Evolutionary conservation across 2,329 filamentous ascomycete species (phyloP).

Genomic region (Cadophora luteo-olivacea): DNA sequence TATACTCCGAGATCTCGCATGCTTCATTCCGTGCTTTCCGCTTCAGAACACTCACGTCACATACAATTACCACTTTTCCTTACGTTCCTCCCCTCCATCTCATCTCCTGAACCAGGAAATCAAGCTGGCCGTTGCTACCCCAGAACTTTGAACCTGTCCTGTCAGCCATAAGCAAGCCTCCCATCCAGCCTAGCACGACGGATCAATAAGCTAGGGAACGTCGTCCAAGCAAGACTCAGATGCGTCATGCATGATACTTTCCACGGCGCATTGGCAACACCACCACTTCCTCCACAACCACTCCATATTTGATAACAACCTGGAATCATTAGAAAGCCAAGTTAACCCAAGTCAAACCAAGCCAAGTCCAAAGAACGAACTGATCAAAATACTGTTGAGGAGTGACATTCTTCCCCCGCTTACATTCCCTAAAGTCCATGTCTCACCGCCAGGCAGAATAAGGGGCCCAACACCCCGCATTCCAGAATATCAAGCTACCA

Average conservation of each 20-base stretch:
- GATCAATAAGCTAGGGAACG: not conserved
- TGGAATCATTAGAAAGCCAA: not conserved
- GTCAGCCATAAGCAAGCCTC: slow-evolving; percentile 7
- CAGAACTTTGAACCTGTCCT: not conserved
- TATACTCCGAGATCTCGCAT: slow-evolving; percentile 1
- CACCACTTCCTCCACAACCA: not conserved
- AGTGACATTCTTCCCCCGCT: not conserved
- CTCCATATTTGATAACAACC: not conserved
- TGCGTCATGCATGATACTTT: slow-evolving; percentile 8
- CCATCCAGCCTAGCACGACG: not conserved
- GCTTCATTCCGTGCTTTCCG: slow-evolving; percentile 3
- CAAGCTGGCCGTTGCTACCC: not conserved
- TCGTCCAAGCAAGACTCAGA: not conserved
- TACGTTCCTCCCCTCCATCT: not conserved
- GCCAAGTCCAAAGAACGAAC: not conserved
- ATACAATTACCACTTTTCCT: too few species aligned
- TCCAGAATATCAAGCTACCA: not conserved
- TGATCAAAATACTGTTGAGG: not conserved
- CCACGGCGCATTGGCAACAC: not conserved
- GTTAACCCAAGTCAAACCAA: not conserved
- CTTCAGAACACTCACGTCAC: not conserved
- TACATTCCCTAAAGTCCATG: not conserved
- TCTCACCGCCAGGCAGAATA: not conserved
- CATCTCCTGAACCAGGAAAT: not conserved
- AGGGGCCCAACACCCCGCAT: not conserved